Evolutionary conservation across 2,329 filamentous ascomycete species (phyloP).

Genomic region (Colletotrichum viniferum): DNA sequence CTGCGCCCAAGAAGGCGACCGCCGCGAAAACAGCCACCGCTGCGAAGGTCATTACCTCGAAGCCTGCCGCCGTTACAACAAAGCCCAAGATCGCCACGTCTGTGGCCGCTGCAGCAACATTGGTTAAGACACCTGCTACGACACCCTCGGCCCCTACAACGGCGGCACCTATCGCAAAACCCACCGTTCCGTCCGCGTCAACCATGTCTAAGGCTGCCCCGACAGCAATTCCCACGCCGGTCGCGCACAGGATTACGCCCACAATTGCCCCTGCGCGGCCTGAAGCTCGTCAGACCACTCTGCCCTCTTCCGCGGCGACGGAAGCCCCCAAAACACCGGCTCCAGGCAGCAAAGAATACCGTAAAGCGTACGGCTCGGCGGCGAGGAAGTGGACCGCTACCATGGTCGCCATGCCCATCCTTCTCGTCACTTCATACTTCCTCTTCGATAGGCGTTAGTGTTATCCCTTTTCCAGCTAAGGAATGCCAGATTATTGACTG

Average conservation of each 20-base stretch:
- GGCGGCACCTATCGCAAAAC: neutral
- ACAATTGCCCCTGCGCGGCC: neutral
- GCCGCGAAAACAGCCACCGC: neutral
- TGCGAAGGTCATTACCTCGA: neutral
- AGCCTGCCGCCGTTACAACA: neutral
- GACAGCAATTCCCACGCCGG: neutral
- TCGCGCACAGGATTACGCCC: neutral
- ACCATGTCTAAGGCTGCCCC: neutral
- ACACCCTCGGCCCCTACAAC: neutral
- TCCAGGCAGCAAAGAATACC: constrained; percentile 42
- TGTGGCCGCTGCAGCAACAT: neutral
- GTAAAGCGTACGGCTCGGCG: constrained; percentile 46
- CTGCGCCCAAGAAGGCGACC: neutral
- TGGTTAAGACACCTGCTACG: neutral
- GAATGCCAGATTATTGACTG: neutral
- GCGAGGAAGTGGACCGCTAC: constrained; percentile 49
- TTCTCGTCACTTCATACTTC: constrained; percentile 60
- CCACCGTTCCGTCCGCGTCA: neutral
- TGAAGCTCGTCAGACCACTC: neutral
- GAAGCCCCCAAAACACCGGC: constrained; percentile 26
- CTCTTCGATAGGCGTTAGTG: constrained; percentile 54
- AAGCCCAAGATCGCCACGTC: neutral
- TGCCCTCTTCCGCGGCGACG: neutral
- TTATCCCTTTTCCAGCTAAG: neutral
- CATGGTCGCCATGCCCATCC: constrained; percentile 58